Base-by-base conservation (phyloP, 345 rosid genomes). In the Gossypium sturtianum region DNA sequence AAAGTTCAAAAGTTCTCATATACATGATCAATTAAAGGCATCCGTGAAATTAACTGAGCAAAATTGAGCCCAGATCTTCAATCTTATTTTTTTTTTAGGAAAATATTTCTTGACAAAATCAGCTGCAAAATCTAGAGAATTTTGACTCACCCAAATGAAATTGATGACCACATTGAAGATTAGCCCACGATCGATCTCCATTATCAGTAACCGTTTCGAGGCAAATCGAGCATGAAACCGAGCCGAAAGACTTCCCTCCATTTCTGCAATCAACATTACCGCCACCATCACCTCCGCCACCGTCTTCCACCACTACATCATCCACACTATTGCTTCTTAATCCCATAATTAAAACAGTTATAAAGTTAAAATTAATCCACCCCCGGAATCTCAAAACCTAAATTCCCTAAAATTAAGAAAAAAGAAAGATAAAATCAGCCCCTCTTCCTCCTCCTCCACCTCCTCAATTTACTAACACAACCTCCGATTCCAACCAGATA, bases 141-240 rank as follows among this genome's bases (percentile, higher is more conserved):
- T 60, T 41, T 22, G 27, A 66, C 86, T 75, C 63, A 94, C 99
- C 99, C 70, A 95, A 78, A 83, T 95, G 99, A 67, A 95, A 95
- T 77, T 83, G 92, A 49, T 95, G 99, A 47, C 96, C 98, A 51
- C 99, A 95, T 81, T 93, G 98, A 82, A 95, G 98, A 82, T 91
- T 95, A 29, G 98, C 97, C 99, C 91, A 90, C 2, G 98, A 86
- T 64, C 99, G 97, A 90, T 93, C 94, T 62, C 94, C 94, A 23
- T 85, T 83, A 72, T 89, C 89, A 52, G 82, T 77, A 15, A 95
- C 98, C 12, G 75, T 75, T 54, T 95, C 99, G 38, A 95, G 97
- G 78, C 99, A 95, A 89, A 95, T 91, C 91, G 99, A 93, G 75
- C 98, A 95, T 2, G 97, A 80, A 77, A 93, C 90, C 6, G 87